Conservation (phyloP, 148 eudicot species). For the Chenopodium formosanum region DNA sequence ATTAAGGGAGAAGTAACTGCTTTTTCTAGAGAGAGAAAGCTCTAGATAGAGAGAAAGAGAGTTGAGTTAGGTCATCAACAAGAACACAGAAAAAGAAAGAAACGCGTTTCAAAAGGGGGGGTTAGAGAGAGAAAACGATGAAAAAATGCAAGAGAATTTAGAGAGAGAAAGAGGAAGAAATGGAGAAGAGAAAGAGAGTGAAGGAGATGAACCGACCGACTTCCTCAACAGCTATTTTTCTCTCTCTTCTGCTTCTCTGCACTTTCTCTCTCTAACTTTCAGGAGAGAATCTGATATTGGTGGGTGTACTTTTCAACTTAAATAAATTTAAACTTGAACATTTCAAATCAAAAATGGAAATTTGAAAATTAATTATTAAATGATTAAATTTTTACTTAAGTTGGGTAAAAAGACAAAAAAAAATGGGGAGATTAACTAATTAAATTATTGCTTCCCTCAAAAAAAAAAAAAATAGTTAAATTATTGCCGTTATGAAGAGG, state of each 20-base stretch:
- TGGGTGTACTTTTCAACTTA: neutral
- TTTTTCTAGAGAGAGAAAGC: slow-evolving; percentile 27
- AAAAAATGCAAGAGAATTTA: neutral
- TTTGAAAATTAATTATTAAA: neutral
- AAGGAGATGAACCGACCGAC: slow-evolving; percentile 19
- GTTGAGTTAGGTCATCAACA: slow-evolving; percentile 33
- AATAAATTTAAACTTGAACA: neutral
- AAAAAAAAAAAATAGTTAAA: too few relatives aligned
- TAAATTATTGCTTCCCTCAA: too few relatives aligned
- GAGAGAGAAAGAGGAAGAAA: neutral
- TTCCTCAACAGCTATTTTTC: slow-evolving; percentile 11
- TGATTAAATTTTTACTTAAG: neutral
- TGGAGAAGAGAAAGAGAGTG: slow-evolving; percentile 7
- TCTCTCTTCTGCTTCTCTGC: neutral
- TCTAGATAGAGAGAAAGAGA: neutral
- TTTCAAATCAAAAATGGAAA: neutral
- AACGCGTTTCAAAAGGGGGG: slow-evolving; percentile 9
- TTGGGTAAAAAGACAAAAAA: neutral
- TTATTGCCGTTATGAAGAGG: neutral
- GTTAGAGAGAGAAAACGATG: neutral
- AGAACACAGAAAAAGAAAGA: neutral
- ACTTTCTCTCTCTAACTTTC: slow-evolving; percentile 3
- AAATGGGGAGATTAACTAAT: too few relatives aligned
- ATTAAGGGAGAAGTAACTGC: neutral
- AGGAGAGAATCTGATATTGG: slow-evolving; percentile 10